These are phyloP conservation scores for Hypoxylon sp. DNA, from an alignment of 2,329 filamentous ascomycete species.

Conservation along the genomic window DNA sequence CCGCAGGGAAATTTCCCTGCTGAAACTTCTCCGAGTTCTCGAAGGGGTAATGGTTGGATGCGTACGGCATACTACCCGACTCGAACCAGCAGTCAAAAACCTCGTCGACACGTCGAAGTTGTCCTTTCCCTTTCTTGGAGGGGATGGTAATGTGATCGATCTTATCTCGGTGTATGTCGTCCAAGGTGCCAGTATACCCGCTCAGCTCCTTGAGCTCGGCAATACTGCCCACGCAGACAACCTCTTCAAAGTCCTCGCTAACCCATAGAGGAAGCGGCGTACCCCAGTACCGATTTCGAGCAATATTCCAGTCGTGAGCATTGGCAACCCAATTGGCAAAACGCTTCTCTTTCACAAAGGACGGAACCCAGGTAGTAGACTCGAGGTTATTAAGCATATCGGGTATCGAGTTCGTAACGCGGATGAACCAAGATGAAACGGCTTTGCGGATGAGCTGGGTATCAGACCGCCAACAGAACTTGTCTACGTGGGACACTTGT, in stretches of 20 bases:
- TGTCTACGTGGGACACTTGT: conserved; percentile 90
- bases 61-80: conserved; percentile 95
- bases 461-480: conserved; percentile 94
- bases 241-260: conserved; percentile 87
- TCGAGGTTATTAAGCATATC: conserved; percentile 93
- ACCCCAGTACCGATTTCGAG: conserved; percentile 94
- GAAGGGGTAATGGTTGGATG: conserved; percentile 91
- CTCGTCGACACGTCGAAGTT: conserved; percentile 83
- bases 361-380: conserved; percentile 90
- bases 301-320: conserved; percentile 95
- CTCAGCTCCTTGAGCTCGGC: conserved; percentile 86
- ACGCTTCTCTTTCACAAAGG: conserved; percentile 88
- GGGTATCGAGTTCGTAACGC: conserved; percentile 84
- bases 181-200: conserved; percentile 85
- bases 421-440: conserved; percentile 95
- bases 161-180: conserved; percentile 90
- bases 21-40: conserved; percentile 83
- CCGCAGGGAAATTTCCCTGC: conserved; percentile 83
- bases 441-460: conserved; percentile 93
- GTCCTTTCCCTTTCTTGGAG: conserved; percentile 86
- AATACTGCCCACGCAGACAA: conserved; percentile 86
- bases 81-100: conserved; percentile 98
- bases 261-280: conserved; percentile 93
- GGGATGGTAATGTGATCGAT: conserved; percentile 96
- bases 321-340: conserved; percentile 93